phyloP scores from a whole-genome alignment of 768 basidiomycete species.

The Hydnomerulius pinastri region DNA sequence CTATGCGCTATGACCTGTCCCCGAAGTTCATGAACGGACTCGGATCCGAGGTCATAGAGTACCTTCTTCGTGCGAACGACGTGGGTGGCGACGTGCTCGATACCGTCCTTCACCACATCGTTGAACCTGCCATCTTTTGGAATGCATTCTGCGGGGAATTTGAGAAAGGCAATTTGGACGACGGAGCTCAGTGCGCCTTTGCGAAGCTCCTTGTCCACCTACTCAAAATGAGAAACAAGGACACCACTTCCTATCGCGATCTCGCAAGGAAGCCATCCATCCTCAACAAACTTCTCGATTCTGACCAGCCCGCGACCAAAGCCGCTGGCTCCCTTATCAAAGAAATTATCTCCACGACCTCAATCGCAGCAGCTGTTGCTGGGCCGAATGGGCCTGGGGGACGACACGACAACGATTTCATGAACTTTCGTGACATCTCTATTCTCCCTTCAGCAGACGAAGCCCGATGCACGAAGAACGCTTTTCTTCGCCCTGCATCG shows the following conservation, averaged over 20 bases:
- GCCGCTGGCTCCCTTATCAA: slow-evolving; percentile 41
- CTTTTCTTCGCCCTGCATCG: slow-evolving; percentile 51
- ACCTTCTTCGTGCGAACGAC: slow-evolving; percentile 39
- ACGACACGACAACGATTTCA: slow-evolving; percentile 69
- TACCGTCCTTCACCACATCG: slow-evolving; percentile 40
- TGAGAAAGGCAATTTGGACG: slow-evolving; percentile 31
- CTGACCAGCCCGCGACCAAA: slow-evolving; percentile 23
- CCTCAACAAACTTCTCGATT: slow-evolving; percentile 26
- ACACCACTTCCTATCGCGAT: slow-evolving; percentile 38
- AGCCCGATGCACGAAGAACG: slow-evolving; percentile 40
- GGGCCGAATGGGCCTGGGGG: slow-evolving; percentile 50
- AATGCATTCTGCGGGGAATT: slow-evolving; percentile 38
- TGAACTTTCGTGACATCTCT: slow-evolving; percentile 59
- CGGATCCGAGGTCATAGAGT: slow-evolving; percentile 38
- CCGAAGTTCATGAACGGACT: slow-evolving; percentile 44
- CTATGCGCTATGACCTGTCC: slow-evolving; percentile 43
- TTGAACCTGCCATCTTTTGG: slow-evolving; percentile 58
- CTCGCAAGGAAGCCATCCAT: slow-evolving; percentile 37
- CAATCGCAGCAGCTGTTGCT: slow-evolving; percentile 17
- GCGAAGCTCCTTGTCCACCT: slow-evolving; percentile 54
- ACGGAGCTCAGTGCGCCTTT: slow-evolving; percentile 40
- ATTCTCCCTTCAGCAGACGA: slow-evolving; percentile 68
- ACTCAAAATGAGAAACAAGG: slow-evolving; percentile 38
- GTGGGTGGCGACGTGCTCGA: slow-evolving; percentile 45
- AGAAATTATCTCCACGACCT: slow-evolving; percentile 35